These are phyloP conservation scores for Paramarasmius palmivorus DNA, from an alignment of 1,284 basidiomycete genomes.

Conservation along the genomic window DNA sequence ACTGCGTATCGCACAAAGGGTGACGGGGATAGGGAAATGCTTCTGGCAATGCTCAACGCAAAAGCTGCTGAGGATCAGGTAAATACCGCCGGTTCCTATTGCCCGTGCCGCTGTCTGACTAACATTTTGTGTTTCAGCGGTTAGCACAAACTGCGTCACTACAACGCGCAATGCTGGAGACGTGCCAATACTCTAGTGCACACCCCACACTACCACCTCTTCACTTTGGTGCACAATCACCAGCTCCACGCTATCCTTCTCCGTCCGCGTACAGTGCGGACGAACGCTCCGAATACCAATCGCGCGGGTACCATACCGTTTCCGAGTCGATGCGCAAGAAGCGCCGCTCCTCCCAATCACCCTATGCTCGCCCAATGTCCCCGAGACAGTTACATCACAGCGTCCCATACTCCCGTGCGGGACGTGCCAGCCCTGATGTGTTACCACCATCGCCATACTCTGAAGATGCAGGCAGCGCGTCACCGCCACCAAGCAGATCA, in stretches of 20 bases:
- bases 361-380: background rate
- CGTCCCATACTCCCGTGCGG: background rate
- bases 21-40: conserved; percentile 87
- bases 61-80: conserved; percentile 90
- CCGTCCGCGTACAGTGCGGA: background rate
- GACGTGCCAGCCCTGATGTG: conserved; percentile 2
- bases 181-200: background rate
- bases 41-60: conserved; percentile 85
- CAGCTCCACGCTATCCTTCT: background rate
- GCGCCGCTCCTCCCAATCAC: conserved; percentile 40
- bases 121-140: conserved; percentile 44
- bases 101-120: conserved; percentile 14
- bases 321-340: conserved; percentile 45
- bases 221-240: background rate
- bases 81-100: conserved; percentile 21
- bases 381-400: background rate
- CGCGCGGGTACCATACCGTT: background rate
- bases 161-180: conserved; percentile 59
- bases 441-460: conserved; percentile 9
- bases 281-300: background rate
- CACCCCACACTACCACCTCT: background rate
- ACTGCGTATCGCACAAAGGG: conserved; percentile 80
- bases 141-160: conserved; percentile 67
- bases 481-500: conserved; percentile 5
- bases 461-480: conserved; percentile 1